Evolutionary conservation across 495 filamentous ascomycete species (phyloP).

Genomic region (Chaetomium tenue): DNA sequence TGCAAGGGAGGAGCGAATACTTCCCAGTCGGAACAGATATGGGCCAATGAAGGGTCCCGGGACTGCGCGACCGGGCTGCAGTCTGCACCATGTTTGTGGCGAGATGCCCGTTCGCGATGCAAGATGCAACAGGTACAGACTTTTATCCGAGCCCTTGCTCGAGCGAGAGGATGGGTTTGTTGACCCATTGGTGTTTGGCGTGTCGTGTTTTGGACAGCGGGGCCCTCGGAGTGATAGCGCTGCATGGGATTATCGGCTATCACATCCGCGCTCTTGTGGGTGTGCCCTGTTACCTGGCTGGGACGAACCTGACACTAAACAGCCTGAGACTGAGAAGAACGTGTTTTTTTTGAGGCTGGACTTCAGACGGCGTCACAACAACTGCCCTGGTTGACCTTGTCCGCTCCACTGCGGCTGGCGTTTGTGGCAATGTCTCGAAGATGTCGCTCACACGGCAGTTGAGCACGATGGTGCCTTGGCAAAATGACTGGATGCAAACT

Average conservation of each 20-base stretch:
- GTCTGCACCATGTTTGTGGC: slow-evolving; percentile 8
- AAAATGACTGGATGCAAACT: neutral
- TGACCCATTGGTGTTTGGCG: neutral
- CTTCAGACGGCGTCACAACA: neutral
- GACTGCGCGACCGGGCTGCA: neutral
- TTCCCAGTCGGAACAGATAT: neutral
- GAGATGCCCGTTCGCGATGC: neutral
- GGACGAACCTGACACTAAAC: neutral
- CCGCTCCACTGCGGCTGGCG: neutral
- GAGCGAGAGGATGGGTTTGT: neutral
- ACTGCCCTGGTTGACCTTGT: neutral
- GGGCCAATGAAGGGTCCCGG: slow-evolving; percentile 10
- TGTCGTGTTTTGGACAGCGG: neutral
- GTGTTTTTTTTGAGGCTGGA: slow-evolving; percentile 1
- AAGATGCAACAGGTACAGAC: slow-evolving; percentile 4
- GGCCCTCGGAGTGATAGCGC: neutral
- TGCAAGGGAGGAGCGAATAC: too few species aligned
- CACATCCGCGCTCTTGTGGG: neutral
- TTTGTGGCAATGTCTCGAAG: neutral
- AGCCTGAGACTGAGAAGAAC: slow-evolving; percentile 8
- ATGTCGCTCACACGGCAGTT: neutral
- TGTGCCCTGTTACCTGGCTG: neutral
- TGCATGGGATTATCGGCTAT: neutral
- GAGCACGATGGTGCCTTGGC: neutral
- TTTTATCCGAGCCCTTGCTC: slow-evolving; percentile 1